These are phyloP conservation scores for Candolleomyces eurysporus DNA, from an alignment of 768 basidiomycete species.

Conservation along the genomic window DNA sequence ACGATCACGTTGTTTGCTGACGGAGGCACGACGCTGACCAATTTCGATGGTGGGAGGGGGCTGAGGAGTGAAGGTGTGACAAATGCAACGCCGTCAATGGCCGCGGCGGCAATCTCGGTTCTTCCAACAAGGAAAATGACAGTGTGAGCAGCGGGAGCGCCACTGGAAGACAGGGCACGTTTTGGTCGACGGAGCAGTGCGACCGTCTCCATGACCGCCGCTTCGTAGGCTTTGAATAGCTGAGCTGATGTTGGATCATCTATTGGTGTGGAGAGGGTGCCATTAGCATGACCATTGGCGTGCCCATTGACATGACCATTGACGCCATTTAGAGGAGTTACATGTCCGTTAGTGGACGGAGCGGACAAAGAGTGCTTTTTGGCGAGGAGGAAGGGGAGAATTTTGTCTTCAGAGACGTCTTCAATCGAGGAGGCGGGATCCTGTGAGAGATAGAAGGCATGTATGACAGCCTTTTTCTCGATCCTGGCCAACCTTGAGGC, in stretches of 20 bases:
- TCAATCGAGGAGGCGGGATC: constrained; percentile 36
- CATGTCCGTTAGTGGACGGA: constrained; percentile 33
- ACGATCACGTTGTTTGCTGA: constrained; percentile 71
- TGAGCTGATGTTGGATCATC: constrained; percentile 25
- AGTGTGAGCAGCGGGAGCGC: constrained; percentile 58
- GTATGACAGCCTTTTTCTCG: constrained; percentile 77
- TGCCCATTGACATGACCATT: constrained; percentile 29
- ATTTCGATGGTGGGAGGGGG: constrained; percentile 62
- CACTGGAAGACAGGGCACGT: constrained; percentile 50
- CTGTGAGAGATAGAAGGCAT: constrained; percentile 63
- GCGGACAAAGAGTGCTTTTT: constrained; percentile 37
- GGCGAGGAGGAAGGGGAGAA: constrained; percentile 59
- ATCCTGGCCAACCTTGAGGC: constrained; percentile 75
- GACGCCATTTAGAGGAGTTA: constrained; percentile 19
- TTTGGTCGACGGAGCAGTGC: constrained; percentile 60
- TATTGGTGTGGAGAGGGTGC: constrained; percentile 11
- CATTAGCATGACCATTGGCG: constrained; percentile 27
- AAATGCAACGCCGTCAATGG: constrained; percentile 59
- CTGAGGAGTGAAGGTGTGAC: constrained; percentile 65
- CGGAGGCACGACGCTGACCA: constrained; percentile 58
- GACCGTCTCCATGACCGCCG: constrained; percentile 63
- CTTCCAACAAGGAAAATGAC: constrained; percentile 72
- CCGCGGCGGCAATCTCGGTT: constrained; percentile 32
- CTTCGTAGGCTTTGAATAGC: constrained; percentile 62
- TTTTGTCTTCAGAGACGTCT: constrained; percentile 56